These are phyloP conservation scores for Agrocybe pediades DNA, from an alignment of 768 basidiomycete species.

Conservation along the genomic window DNA sequence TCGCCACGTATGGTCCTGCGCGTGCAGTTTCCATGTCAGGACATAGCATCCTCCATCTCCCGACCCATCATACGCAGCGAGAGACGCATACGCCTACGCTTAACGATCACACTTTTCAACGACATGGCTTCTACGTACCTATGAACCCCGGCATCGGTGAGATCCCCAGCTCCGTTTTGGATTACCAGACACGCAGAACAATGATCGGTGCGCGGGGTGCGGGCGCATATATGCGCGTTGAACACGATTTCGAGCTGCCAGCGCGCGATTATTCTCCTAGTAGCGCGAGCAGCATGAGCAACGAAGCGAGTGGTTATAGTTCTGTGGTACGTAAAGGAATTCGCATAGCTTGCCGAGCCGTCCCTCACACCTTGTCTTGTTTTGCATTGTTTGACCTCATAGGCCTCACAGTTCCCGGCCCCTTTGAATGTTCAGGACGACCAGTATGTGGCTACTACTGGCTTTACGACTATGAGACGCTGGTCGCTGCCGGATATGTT, in stretches of 20 bases:
- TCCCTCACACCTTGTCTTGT: background rate
- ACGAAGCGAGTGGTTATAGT: conserved; percentile 2
- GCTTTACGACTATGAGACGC: conserved; percentile 12
- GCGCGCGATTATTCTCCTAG: conserved; percentile 3
- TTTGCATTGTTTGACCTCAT: background rate
- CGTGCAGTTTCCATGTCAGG: conserved; percentile 1
- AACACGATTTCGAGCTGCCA: conserved; percentile 5
- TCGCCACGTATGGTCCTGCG: conserved; percentile 2
- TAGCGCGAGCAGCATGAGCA: conserved; percentile 1
- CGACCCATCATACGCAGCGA: conserved; percentile 12
- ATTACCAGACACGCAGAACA: background rate
- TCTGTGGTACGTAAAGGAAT: conserved; percentile 12
- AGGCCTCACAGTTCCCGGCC: background rate
- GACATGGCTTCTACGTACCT: conserved; percentile 5
- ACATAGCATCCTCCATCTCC: conserved; percentile 6
- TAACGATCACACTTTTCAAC: background rate
- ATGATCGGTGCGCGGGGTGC: background rate
- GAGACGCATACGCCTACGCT: background rate
- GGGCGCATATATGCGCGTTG: conserved; percentile 16
- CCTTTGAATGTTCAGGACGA: background rate
- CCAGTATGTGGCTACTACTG: background rate
- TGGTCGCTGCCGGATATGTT: conserved; percentile 21
- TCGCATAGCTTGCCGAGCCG: background rate
- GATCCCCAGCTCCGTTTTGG: background rate
- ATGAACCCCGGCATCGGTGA: background rate